These are phyloP conservation scores for Hura crepitans DNA, from an alignment of 441 rosid genomes.

Conservation along the genomic window DNA sequence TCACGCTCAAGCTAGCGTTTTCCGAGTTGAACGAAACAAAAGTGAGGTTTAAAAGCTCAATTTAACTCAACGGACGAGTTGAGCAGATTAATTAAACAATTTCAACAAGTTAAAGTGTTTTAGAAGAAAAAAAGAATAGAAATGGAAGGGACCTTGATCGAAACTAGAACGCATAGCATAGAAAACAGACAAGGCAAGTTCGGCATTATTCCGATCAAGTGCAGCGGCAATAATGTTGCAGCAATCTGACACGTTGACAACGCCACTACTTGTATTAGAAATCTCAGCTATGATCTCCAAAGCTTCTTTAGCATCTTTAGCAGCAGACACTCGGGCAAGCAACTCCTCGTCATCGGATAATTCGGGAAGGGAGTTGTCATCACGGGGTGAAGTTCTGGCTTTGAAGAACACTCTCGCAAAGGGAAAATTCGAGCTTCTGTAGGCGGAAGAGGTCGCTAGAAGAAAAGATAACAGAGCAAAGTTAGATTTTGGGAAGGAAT, in stretches of 20 bases:
- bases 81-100: too few relatives aligned
- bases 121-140: slow-evolving; percentile 2
- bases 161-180: slow-evolving; percentile 84
- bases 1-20: too few relatives aligned
- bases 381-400: slow-evolving; percentile 37
- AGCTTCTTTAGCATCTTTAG: slow-evolving; percentile 63
- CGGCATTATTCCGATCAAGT: slow-evolving; percentile 57
- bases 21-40: too few relatives aligned
- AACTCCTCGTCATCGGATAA: slow-evolving; percentile 29
- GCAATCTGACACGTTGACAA: slow-evolving; percentile 46
- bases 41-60: too few relatives aligned
- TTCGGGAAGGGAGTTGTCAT: slow-evolving; percentile 23
- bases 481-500: slow-evolving; percentile 23
- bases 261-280: slow-evolving; percentile 35
- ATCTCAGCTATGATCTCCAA: slow-evolving; percentile 42
- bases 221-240: slow-evolving; percentile 54
- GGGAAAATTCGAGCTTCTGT: background rate
- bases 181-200: slow-evolving; percentile 74
- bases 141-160: slow-evolving; percentile 47
- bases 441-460: slow-evolving; percentile 13
- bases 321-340: slow-evolving; percentile 43
- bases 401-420: slow-evolving; percentile 14
- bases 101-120: too few relatives aligned
- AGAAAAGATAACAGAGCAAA: slow-evolving; percentile 32
- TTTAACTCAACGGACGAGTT: too few relatives aligned